Evolutionary conservation across 1,284 basidiomycete genomes (phyloP), one percentile per base, ranked within the genome.

Genomic region (Irpex rosettiformis): DNA sequence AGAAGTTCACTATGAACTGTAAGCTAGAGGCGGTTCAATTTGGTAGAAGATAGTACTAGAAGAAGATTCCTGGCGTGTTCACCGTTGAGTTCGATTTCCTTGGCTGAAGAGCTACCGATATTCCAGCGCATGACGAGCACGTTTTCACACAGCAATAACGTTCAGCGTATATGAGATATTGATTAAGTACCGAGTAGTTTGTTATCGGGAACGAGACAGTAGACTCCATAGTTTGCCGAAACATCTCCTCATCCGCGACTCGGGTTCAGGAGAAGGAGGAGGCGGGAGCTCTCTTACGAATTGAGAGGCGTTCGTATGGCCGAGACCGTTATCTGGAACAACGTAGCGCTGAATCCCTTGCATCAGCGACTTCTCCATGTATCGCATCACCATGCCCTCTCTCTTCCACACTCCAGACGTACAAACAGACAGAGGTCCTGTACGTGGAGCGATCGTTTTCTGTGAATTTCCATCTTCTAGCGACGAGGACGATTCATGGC

Each of bases 381-480:
- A 82, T 4, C 89, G 81, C 73, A 89, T 79, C 2, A 69, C 42
- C 73, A 79, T 83, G 18, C 78, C 76, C 69, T 91, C 89, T 57
- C 74, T 75, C 64, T 84, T 64, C 88, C 89, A 91, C 2, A 90
- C 77, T 0, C 80, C 81, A 0, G 79, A 83, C 28, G 88, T 90
- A 83, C 82, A 88, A 24, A 91, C 75, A 0, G 85, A 76, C 52
- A 91, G 68, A 10, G 89, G 87, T 0, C 84, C 82, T 6, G 53
- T 53, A 29, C 62, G 47, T 13, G 24, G 65, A 62, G 65, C 13
- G 8, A 2, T 30, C 18, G 3, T 51, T 25, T 51, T 21, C 1
- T 10, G 3, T 5, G 13, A 37, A 37, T 37, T 6, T 18, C n/a
- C 24, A 28, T 16, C 48, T 51, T 51, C 48, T 27, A 22, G 18